Conservation (phyloP, 306 rosid genomes). For the Rosa chinensis region DNA sequence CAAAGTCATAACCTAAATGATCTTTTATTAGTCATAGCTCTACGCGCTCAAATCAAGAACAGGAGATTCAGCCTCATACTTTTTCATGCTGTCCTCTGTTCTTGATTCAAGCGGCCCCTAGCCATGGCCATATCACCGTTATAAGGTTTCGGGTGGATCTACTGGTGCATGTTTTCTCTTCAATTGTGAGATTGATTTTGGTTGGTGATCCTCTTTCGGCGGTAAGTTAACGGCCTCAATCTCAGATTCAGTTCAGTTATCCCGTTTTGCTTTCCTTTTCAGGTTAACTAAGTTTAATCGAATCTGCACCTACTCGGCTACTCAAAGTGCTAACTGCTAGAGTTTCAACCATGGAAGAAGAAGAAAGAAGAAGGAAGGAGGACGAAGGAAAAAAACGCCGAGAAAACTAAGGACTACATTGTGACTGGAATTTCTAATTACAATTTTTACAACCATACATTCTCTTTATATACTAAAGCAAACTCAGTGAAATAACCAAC, state of each 20-base stretch:
- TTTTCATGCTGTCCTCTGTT: neutral
- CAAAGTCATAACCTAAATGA: neutral
- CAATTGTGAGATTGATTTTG: neutral
- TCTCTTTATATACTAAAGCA: too few relatives aligned
- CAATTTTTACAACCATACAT: too few relatives aligned
- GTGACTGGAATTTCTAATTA: too few relatives aligned
- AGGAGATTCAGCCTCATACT: neutral
- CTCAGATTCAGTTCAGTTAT: neutral
- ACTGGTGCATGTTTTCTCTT: neutral
- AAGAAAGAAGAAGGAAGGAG: too few relatives aligned
- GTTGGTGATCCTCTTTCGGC: neutral
- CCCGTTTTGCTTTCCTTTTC: neutral
- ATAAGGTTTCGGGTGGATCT: neutral
- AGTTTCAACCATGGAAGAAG: too few relatives aligned
- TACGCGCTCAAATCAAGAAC: neutral
- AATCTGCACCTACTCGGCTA: neutral
- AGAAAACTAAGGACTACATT: too few relatives aligned
- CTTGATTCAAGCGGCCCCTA: neutral
- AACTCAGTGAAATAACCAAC: too few relatives aligned
- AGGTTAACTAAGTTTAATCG: neutral
- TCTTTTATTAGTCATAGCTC: neutral
- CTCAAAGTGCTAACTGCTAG: too few relatives aligned
- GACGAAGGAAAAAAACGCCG: too few relatives aligned
- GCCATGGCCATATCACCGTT: neutral
- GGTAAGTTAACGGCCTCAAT: neutral